Evolutionary conservation across 306 rosid species (phyloP).

Genomic region (Prunus mira): DNA sequence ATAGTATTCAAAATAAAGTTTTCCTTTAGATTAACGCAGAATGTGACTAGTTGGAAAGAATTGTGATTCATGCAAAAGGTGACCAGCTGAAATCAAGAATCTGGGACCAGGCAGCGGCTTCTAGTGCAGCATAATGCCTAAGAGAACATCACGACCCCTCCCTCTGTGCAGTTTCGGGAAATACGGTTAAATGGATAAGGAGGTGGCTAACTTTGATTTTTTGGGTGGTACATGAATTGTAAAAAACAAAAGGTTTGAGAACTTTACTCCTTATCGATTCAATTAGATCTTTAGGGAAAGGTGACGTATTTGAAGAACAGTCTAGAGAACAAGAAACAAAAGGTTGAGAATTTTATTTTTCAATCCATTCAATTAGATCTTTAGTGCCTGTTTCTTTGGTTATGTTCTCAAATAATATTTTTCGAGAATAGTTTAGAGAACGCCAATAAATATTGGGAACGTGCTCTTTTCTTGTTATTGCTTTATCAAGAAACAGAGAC

Average conservation of each 20-base stretch:
- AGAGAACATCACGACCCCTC: not conserved
- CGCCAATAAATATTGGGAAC: too few species aligned
- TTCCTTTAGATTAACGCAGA: not conserved
- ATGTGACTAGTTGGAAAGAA: not conserved
- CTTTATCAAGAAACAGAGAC: too few species aligned
- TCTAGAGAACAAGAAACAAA: too few species aligned
- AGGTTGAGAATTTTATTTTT: too few species aligned
- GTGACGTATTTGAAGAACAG: too few species aligned
- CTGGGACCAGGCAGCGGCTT: not conserved
- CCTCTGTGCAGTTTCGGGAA: not conserved
- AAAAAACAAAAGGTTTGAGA: not conserved
- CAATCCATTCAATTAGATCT: too few species aligned
- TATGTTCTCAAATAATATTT: not conserved
- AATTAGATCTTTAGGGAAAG: not conserved
- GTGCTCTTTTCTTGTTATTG: too few species aligned
- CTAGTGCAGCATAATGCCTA: not conserved
- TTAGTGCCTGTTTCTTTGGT: too few species aligned
- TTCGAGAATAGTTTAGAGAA: too few species aligned
- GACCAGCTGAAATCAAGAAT: not conserved
- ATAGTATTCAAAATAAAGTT: not conserved
- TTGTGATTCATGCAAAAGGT: not conserved
- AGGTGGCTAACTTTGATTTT: constrained; percentile 1
- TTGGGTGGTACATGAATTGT: not conserved
- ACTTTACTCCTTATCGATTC: not conserved
- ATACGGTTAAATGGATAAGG: not conserved